Evolutionary conservation across 768 basidiomycete genomes (phyloP).

Genomic region (Pisolithus sp.): DNA sequence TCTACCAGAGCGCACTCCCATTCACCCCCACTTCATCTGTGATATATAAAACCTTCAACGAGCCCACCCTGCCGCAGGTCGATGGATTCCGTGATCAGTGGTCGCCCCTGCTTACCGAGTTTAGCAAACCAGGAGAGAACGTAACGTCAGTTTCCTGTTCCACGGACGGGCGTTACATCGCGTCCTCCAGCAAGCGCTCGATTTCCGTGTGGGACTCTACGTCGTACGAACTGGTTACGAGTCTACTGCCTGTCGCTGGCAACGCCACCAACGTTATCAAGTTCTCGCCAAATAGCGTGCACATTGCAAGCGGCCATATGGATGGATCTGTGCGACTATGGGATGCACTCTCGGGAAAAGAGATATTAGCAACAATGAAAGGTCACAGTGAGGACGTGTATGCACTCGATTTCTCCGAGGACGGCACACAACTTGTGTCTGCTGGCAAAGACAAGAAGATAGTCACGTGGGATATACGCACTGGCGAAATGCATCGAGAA

Average conservation of each 20-base stretch:
- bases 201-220: conserved; percentile 23
- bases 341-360: conserved; percentile 21
- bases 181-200: conserved; percentile 16
- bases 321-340: conserved; percentile 21
- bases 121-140: conserved; percentile 10
- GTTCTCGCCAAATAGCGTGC: conserved; percentile 25
- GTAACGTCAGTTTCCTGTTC: conserved; percentile 21
- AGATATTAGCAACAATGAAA: conserved; percentile 9
- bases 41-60: conserved; percentile 24
- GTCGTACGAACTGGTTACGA: conserved; percentile 21
- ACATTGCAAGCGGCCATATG: conserved; percentile 19
- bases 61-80: conserved; percentile 16
- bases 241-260: conserved; percentile 9
- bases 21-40: conserved; percentile 23
- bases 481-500: conserved; percentile 8
- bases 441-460: conserved; percentile 22
- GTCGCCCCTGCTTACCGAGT: conserved; percentile 27
- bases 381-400: conserved; percentile 18
- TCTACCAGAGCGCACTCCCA: conserved; percentile 26
- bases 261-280: conserved; percentile 12
- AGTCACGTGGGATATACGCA: conserved; percentile 19
- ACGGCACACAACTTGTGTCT: conserved; percentile 20
- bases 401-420: conserved; percentile 25
- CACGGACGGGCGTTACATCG: conserved; percentile 22
- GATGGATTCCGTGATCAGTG: conserved; percentile 25